A percentile compares a stretch with the other conserved stretches of the same genome.
These are phyloP conservation scores for Sphaceloma murrayae DNA, from an alignment of 2,329 filamentous ascomycete species.

Conservation along the genomic window DNA sequence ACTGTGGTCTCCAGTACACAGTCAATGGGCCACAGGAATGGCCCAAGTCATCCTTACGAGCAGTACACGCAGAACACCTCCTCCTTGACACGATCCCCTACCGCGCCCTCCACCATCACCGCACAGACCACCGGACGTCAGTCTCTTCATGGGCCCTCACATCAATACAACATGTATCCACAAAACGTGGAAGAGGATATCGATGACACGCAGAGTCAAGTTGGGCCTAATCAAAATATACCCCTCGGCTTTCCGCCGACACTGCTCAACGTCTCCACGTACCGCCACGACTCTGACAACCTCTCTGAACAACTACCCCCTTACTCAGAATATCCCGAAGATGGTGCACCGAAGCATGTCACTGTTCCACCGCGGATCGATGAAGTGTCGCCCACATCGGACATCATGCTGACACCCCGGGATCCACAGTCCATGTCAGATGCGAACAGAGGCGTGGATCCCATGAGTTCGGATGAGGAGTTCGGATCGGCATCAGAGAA, in stretches of 20 bases:
- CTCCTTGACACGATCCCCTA: slow-evolving; percentile 46
- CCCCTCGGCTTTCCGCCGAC: slow-evolving; percentile 60
- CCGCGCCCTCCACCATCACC: slow-evolving; percentile 54
- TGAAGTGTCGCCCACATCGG: slow-evolving; percentile 18
- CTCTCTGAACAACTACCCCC: slow-evolving; percentile 82
- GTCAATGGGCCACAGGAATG: slow-evolving; percentile 42
- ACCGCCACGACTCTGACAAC: slow-evolving; percentile 14
- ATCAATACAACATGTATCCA: slow-evolving; percentile 79
- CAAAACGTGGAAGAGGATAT: slow-evolving; percentile 57
- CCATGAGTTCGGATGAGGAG: slow-evolving; percentile 18
- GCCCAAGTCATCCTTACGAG: slow-evolving; percentile 73
- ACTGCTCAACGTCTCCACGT: slow-evolving; percentile 2
- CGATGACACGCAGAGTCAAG: slow-evolving; percentile 41
- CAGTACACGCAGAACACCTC: slow-evolving; percentile 70
- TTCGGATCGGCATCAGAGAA: slow-evolving; percentile 19
- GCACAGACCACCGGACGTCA: slow-evolving; percentile 32
- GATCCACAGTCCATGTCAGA: slow-evolving; percentile 30
- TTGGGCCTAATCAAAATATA: slow-evolving; percentile 35
- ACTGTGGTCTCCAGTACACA: slow-evolving; percentile 13
- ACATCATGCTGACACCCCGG: slow-evolving; percentile 22
- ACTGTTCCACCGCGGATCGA: slow-evolving; percentile 11
- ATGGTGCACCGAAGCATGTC: slow-evolving; percentile 37
- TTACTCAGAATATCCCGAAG: slow-evolving; percentile 81
- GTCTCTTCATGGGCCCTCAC: slow-evolving; percentile 49
- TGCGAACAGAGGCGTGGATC: slow-evolving; percentile 15